Percentiles rank a stretch among this genome's conserved stretches.
phyloP scores from a whole-genome alignment of 2,329 filamentous ascomycete genomes.

The Alternaria ventricosa region DNA sequence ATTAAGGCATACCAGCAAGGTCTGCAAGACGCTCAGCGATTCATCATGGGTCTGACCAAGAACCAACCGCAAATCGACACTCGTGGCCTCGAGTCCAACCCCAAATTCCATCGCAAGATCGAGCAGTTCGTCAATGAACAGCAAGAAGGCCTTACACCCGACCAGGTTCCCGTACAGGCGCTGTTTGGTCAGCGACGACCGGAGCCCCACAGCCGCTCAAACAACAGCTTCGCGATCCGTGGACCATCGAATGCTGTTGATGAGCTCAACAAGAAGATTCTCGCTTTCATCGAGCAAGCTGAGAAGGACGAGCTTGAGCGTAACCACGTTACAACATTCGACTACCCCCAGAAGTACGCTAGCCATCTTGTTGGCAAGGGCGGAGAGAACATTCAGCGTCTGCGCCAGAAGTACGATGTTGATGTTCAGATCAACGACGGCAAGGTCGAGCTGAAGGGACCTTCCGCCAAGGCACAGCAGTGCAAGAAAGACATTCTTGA shows the following conservation, averaged over 20 bases:
- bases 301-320: constrained; percentile 93
- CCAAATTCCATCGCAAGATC: constrained; percentile 70
- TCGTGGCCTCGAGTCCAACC: constrained; percentile 60
- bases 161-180: constrained; percentile 64
- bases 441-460: constrained; percentile 93
- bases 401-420: constrained; percentile 73
- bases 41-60: constrained; percentile 60
- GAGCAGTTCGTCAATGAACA: constrained; percentile 64
- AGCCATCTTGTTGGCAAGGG: constrained; percentile 78
- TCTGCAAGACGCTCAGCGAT: constrained; percentile 64
- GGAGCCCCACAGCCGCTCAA: constrained; percentile 61
- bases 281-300: constrained; percentile 83
- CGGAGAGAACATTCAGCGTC: constrained; percentile 72
- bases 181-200: constrained; percentile 55
- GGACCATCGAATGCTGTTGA: constrained; percentile 78
- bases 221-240: constrained; percentile 70
- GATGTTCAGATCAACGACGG: constrained; percentile 91
- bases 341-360: constrained; percentile 93
- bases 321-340: constrained; percentile 83
- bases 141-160: constrained; percentile 57
- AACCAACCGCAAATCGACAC: constrained; percentile 63
- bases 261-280: constrained; percentile 73
- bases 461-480: constrained; percentile 89
- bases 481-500: constrained; percentile 82
- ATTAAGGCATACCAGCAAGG: constrained; percentile 63